phyloP scores from a whole-genome alignment of 441 rosid species.

The Croton laevigatus region DNA sequence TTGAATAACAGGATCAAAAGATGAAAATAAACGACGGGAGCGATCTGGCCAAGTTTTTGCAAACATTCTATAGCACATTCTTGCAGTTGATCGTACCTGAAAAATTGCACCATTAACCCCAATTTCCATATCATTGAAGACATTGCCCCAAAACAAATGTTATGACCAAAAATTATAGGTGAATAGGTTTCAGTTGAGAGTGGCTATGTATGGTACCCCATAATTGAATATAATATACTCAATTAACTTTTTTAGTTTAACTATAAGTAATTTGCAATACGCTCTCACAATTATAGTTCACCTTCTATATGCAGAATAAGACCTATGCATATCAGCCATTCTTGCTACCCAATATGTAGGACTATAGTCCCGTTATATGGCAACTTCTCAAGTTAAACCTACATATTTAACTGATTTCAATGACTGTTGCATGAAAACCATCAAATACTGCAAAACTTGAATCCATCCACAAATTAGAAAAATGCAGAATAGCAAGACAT shows the following conservation, averaged over 20 bases:
- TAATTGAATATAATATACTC: background rate
- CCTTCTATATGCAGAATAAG: background rate
- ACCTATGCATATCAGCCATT: background rate
- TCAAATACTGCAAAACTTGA: background rate
- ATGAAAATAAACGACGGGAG: conserved; percentile 81
- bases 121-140: conserved; percentile 9
- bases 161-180: background rate
- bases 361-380: background rate
- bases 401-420: too few species aligned
- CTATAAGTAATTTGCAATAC: background rate
- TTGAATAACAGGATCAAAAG: conserved; percentile 93
- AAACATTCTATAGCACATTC: conserved; percentile 99
- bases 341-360: background rate
- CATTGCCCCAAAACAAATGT: background rate
- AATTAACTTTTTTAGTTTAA: too few species aligned
- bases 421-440: background rate
- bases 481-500: conserved; percentile 22
- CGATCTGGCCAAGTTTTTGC: conserved; percentile 99
- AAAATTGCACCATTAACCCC: conserved; percentile 25
- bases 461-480: conserved; percentile 6
- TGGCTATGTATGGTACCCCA: background rate
- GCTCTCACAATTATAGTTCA: background rate
- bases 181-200: background rate
- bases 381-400: background rate
- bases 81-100: conserved; percentile 95